phyloP scores from a whole-genome alignment of 2,329 filamentous ascomycete species.

The Paracorniculantispora psalliotae region DNA sequence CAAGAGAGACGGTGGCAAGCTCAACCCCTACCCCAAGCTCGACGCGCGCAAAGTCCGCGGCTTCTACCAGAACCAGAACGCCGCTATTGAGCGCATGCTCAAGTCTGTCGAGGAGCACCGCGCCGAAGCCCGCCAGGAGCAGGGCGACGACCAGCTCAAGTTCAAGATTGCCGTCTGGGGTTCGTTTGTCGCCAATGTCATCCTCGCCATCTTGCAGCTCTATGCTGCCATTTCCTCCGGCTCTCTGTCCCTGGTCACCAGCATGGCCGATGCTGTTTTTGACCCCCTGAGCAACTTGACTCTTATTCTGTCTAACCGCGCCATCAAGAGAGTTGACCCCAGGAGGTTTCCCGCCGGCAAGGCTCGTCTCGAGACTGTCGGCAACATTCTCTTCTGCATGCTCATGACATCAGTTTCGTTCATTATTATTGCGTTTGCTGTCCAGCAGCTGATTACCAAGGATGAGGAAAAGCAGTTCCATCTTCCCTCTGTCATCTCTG shows the following conservation, averaged over 20 bases:
- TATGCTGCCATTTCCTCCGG: constrained; percentile 83
- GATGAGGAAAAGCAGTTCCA: constrained; percentile 62
- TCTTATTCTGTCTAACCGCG: constrained; percentile 79
- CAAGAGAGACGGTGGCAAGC: constrained; percentile 54
- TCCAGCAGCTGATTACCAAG: constrained; percentile 59
- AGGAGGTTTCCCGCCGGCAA: constrained; percentile 87
- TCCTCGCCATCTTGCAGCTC: constrained; percentile 75
- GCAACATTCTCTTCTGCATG: constrained; percentile 95
- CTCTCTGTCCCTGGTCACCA: constrained; percentile 94
- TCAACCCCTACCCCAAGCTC: constrained; percentile 23
- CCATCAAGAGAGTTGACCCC: constrained; percentile 80
- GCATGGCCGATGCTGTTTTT: constrained; percentile 93
- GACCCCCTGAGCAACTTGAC: constrained; percentile 87
- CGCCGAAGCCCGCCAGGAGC: constrained; percentile 72
- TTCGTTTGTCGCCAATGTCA: constrained; percentile 73
- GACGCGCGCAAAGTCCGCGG: constrained; percentile 58
- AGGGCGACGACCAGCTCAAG: constrained; percentile 74
- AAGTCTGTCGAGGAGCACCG: constrained; percentile 92
- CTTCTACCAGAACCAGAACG: constrained; percentile 90
- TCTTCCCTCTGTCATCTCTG: constrained; percentile 78
- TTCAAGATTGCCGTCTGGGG: constrained; percentile 62
- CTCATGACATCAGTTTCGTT: constrained; percentile 90
- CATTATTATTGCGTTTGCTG: constrained; percentile 86
- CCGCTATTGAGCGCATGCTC: constrained; percentile 84
- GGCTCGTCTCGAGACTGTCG: constrained; percentile 88